Conservation (phyloP, 2,329 filamentous ascomycete genomes). For the Dothidotthia symphoricarpi region DNA sequence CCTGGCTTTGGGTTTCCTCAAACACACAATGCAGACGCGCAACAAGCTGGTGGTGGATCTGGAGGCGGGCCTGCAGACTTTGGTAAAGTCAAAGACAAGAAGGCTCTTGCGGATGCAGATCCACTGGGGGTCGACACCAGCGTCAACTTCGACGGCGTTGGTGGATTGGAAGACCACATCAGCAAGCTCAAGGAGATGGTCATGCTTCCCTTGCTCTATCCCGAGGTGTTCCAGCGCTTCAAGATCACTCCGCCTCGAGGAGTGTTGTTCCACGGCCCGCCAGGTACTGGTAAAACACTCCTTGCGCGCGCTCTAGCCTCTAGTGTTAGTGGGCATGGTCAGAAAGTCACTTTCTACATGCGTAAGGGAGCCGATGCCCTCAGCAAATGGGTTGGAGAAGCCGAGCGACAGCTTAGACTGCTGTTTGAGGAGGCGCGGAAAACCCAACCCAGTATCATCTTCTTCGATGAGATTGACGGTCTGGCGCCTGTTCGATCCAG, state of each 20-base stretch:
- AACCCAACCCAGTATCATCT: slow-evolving; percentile 97
- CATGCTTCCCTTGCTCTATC: slow-evolving; percentile 86
- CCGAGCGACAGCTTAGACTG: slow-evolving; percentile 87
- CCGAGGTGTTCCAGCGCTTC: slow-evolving; percentile 87
- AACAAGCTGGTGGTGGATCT: slow-evolving; percentile 46
- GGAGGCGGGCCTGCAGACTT: slow-evolving; percentile 74
- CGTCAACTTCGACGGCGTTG: slow-evolving; percentile 92
- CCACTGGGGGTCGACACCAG: slow-evolving; percentile 89
- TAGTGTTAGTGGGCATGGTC: slow-evolving; percentile 81
- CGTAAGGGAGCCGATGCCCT: slow-evolving; percentile 95
- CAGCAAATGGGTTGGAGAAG: slow-evolving; percentile 98
- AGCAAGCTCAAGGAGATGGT: slow-evolving; percentile 99
- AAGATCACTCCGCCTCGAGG: slow-evolving; percentile 91
- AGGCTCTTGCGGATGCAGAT: slow-evolving; percentile 88
- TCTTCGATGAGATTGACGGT: slow-evolving; percentile 98
- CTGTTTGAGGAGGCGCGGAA: slow-evolving; percentile 94
- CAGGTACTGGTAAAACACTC: slow-evolving; percentile 97
- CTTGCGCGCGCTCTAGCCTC: slow-evolving; percentile 89
- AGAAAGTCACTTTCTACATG: slow-evolving; percentile 99
- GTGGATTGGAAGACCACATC: slow-evolving; percentile 88
- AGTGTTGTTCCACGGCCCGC: slow-evolving; percentile 94
- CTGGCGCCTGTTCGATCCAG: slow-evolving; percentile 93
- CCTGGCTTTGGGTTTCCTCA: slow-evolving; percentile 57
- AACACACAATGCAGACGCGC: slow-evolving; percentile 57
- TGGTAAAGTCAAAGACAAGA: slow-evolving; percentile 90